phyloP scores from a whole-genome alignment of 2,329 filamentous ascomycete species.

The Pseudohalonectria lignicola region DNA sequence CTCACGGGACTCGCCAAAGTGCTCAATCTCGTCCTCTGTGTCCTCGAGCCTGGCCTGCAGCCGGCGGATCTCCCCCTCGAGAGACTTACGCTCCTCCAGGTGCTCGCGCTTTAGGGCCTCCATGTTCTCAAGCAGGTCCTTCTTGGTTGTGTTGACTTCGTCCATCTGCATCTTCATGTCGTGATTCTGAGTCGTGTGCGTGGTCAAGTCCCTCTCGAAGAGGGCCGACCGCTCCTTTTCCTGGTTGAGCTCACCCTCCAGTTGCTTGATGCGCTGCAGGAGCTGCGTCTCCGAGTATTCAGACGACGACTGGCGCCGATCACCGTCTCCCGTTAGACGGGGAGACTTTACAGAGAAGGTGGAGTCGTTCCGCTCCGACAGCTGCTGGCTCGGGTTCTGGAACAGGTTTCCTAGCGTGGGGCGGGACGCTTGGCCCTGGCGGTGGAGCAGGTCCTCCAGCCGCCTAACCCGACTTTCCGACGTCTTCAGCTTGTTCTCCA shows the following conservation, averaged over 20 bases:
- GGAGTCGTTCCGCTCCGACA: constrained; percentile 38
- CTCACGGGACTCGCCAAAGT: constrained; percentile 71
- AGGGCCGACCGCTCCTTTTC: constrained; percentile 59
- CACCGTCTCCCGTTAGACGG: constrained; percentile 13
- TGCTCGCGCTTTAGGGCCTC: constrained; percentile 87
- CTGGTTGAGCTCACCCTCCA: constrained; percentile 68
- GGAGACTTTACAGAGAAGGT: constrained; percentile 35
- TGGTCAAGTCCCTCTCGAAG: constrained; percentile 59
- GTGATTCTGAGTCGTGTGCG: constrained; percentile 43
- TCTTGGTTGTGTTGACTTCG: constrained; percentile 84
- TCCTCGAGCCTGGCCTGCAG: constrained; percentile 75
- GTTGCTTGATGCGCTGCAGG: constrained; percentile 39
- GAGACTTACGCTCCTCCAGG: constrained; percentile 67
- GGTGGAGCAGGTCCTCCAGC: constrained; percentile 83
- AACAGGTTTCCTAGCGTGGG: constrained; percentile 45
- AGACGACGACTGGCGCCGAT: constrained; percentile 33
- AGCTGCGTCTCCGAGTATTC: constrained; percentile 33
- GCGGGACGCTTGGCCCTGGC: constrained; percentile 54
- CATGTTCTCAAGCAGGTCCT: constrained; percentile 88
- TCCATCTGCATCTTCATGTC: constrained; percentile 61
- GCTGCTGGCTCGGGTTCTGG: constrained; percentile 31
- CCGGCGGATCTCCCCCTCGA: constrained; percentile 70
- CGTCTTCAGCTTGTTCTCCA: constrained; percentile 67
- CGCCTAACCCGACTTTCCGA: constrained; percentile 83
- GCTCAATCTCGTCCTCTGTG: constrained; percentile 82